Conservation (phyloP, 2,329 filamentous ascomycete species). For the Pseudocercospora eumusae region DNA sequence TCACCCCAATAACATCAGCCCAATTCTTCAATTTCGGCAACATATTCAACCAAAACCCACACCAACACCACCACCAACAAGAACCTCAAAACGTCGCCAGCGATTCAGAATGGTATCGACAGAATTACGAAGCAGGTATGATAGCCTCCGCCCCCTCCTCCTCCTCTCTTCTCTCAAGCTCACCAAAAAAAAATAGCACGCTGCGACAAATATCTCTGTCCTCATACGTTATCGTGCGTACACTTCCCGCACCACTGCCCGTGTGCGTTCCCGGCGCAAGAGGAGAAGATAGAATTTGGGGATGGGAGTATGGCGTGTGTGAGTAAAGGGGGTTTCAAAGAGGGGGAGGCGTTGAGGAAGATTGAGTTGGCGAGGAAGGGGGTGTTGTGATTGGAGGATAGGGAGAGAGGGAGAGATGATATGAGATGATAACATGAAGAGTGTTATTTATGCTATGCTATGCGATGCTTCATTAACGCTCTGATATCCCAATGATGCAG, state of each 20-base stretch:
- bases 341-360: slow-evolving; percentile 71
- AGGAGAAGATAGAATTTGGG: slow-evolving; percentile 68
- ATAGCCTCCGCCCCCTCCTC: not conserved
- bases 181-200: too few relatives aligned
- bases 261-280: slow-evolving; percentile 70
- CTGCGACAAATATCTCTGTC: slow-evolving; percentile 92
- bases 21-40: slow-evolving; percentile 96
- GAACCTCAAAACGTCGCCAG: slow-evolving; percentile 78
- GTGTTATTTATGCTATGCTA: not conserved
- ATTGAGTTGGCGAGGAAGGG: slow-evolving; percentile 79
- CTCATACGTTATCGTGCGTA: slow-evolving; percentile 90
- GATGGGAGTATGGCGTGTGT: slow-evolving; percentile 74
- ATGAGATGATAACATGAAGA: not conserved
- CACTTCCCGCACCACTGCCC: slow-evolving; percentile 97
- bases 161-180: not conserved
- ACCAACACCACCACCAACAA: slow-evolving; percentile 57
- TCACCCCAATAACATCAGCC: slow-evolving; percentile 61
- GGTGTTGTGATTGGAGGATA: slow-evolving; percentile 54
- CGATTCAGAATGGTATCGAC: slow-evolving; percentile 77
- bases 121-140: slow-evolving; percentile 67
- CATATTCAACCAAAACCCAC: slow-evolving; percentile 72
- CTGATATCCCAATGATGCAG: not conserved
- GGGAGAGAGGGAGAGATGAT: not conserved
- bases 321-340: slow-evolving; percentile 72
- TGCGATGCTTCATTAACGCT: not conserved